These are phyloP conservation scores for Verticillium tricorpus DNA, from an alignment of 2,329 filamentous ascomycete species.

Conservation along the genomic window DNA sequence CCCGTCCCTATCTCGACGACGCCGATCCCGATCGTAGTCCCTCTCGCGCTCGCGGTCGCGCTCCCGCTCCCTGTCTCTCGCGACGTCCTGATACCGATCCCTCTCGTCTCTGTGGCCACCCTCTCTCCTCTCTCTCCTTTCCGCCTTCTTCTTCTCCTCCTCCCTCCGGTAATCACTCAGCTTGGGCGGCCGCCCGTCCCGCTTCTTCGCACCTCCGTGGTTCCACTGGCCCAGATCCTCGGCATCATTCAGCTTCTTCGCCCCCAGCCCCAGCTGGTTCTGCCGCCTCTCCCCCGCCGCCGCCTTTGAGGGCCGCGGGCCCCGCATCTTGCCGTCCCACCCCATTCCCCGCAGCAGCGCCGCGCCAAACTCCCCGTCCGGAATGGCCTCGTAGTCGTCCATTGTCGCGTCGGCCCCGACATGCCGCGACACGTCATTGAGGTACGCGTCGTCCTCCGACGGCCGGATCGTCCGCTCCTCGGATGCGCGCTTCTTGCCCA, in stretches of 20 bases:
- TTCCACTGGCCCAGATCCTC: conserved; percentile 80
- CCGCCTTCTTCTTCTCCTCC: conserved; percentile 30
- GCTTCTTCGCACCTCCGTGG: conserved; percentile 54
- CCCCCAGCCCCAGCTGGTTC: conserved; percentile 82
- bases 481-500: conserved; percentile 40
- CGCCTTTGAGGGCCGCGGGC: conserved; percentile 53
- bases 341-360: conserved; percentile 91
- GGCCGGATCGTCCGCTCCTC: conserved; percentile 20
- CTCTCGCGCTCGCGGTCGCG: conserved; percentile 24
- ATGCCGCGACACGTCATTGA: conserved; percentile 57
- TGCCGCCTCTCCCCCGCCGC: conserved; percentile 62
- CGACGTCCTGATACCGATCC: conserved; percentile 26
- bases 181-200: conserved; percentile 38
- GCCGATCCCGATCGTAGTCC: conserved; percentile 15
- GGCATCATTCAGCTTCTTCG: conserved; percentile 69
- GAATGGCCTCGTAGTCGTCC: conserved; percentile 82
- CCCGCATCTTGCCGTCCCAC: conserved; percentile 70
- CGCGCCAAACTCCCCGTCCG: conserved; percentile 91
- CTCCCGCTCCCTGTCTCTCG: conserved; percentile 23
- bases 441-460: conserved; percentile 65
- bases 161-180: conserved; percentile 43
- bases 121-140: conserved; percentile 24
- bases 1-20: conserved; percentile 2
- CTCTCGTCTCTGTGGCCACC: conserved; percentile 34
- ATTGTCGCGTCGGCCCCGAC: conserved; percentile 73